Percentiles rank a stretch among this genome's conserved stretches.
Evolutionary conservation across 2,329 filamentous ascomycete genomes (phyloP).

Genomic region (Fusarium transvaalense): DNA sequence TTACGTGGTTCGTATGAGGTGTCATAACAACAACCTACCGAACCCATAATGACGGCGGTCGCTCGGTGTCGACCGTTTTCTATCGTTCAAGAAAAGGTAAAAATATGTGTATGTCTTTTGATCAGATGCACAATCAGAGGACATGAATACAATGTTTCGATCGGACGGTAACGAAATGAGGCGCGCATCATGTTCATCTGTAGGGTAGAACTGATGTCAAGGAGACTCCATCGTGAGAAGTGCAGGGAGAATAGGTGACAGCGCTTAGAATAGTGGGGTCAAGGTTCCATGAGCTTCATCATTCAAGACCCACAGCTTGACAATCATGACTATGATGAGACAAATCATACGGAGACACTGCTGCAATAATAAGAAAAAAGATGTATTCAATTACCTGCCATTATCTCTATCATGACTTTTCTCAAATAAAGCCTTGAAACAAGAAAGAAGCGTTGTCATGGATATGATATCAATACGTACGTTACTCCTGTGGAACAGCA

Average conservation of each 20-base stretch:
- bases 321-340: neutral
- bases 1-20: too few relatives aligned
- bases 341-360: neutral
- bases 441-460: neutral
- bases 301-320: neutral
- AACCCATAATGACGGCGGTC: neutral
- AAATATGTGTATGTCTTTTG: too few relatives aligned
- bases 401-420: neutral
- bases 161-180: neutral
- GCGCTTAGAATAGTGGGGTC: slow-evolving; percentile 16
- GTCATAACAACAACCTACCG: too few relatives aligned
- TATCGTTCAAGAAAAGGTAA: neutral
- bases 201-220: slow-evolving; percentile 7
- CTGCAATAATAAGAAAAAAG: neutral
- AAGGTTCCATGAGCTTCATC: slow-evolving; percentile 7
- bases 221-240: slow-evolving; percentile 14
- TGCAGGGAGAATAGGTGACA: slow-evolving; percentile 3
- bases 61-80: neutral
- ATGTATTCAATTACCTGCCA: rapidly evolving
- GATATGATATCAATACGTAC: neutral
- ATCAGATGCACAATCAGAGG: rapidly evolving
- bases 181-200: neutral
- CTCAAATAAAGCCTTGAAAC: neutral
- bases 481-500: neutral
- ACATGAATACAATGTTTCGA: neutral